Evolutionary conservation across 257 asterid genomes (phyloP), one percentile per base, ranked within the genome.

Genomic region (Coffea eugenioides): DNA sequence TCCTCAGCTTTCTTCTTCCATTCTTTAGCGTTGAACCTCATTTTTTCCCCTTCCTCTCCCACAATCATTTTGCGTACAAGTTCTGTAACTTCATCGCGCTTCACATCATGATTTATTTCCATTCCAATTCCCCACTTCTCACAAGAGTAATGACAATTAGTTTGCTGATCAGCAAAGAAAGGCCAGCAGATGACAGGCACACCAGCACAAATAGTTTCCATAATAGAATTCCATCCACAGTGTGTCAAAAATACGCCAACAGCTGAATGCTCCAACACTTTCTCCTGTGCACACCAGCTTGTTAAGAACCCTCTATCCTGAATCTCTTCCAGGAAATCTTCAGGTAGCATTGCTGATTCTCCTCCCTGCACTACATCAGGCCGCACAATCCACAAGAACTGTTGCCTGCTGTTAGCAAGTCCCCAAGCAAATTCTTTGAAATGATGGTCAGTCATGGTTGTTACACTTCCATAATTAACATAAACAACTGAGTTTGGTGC

Each of bases 361-460:
- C 86, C 88, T 0, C 88, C 92, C 69, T 75, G 82, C 65, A 91
- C 89, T 2, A 85, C 71, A 65, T 91, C 94, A 0, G 90, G 85
- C 77, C 93, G 84, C 1, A 88, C 71, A 27, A 91, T 81, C 94
- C 97, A 90, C 8, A 91, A 27, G 71, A 90, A 91, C 3, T 84
- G 87, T 34, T 81, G 90, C 56, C 77, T 78, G 75, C 91, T 88
- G 0, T 81, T 71, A 0, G 92, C 94, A 1, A 91, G 86, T 34
- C 94, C 97, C 91, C 88, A 84, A 0, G 93, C 97, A 15, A 91
- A 89, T 54, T 90, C 97, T 9, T 31, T 80, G 7, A 90, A 86
- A 34, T 91, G 87, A 0, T 80, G 52, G 14, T 61, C 43, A 1
- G 89, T 52, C 91, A 91, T 89, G 15, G 90, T 84, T 3, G 92